Evolutionary conservation across 768 basidiomycete species (phyloP), one percentile per base, ranked within the genome.

Genomic region (Lactarius trivialis): DNA sequence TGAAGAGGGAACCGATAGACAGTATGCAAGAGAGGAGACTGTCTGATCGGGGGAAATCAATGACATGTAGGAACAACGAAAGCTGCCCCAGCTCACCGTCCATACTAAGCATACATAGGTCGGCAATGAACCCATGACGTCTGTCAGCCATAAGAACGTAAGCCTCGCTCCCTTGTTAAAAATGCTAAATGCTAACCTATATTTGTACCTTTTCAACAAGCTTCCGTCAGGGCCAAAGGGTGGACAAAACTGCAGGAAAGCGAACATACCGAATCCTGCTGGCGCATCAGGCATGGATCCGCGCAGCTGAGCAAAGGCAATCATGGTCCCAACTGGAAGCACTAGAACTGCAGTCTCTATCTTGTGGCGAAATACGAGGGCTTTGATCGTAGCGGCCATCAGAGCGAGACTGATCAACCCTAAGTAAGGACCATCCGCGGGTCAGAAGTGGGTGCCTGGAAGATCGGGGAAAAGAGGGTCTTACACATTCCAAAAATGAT

Each of bases 251-350:
- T 1, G 6, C 30, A 39, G 24, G 21, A 30, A 19, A 33, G 9
- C 15, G 33, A 58, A 17, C 55, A 26, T 52, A 71, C 71, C 71
- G 28, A 71, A 71, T 0, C 68, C 68, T 26, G 51, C 39, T 7
- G 70, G 70, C 7, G 70, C 71, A 15, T 70, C 63, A 2, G 71
- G 71, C 32, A 71, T 61, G 8, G 70, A 70, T 2, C 50, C 51
- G 7, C 71, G 70, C 28, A 71, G 58, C 36, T 68, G 65, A 7
- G 70, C 68, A 61, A 71, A 71, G 21, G 71, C 71, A 30, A 71
- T 71, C 49, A 71, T 64, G 3, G 71, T 71, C 1, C 67, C 67
- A 12, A 71, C 60, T 1, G 71, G 70, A 8, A 71, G 45, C 3
- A 69, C 66, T 2, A 72, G 55, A 9, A 71, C 64, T 7, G 67